Evolutionary conservation across 2,329 filamentous ascomycete genomes (phyloP).

Genomic region (Phaeosphaeria sp.): DNA sequence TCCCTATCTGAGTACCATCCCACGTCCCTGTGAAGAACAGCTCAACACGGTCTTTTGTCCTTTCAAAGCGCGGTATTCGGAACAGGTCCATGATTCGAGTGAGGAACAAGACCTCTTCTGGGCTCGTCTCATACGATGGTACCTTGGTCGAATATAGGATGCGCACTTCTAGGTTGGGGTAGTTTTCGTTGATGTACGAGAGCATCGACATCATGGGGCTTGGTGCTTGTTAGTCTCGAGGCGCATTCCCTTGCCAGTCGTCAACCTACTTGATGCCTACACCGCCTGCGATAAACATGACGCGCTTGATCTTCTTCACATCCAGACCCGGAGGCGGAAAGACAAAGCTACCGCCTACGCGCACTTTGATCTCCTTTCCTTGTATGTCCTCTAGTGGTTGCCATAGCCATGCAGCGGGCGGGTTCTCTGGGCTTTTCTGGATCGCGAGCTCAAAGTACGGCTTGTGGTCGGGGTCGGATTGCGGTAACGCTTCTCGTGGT

Average conservation of each 20-base stretch:
- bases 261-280: conserved; percentile 75
- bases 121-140: conserved; percentile 36
- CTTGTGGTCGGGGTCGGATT: conserved; percentile 23
- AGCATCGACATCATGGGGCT: conserved; percentile 78
- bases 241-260: not conserved
- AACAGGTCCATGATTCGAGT: conserved; percentile 42
- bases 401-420: conserved; percentile 80
- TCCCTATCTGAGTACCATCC: conserved; percentile 34
- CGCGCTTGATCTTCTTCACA: conserved; percentile 57
- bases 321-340: conserved; percentile 70
- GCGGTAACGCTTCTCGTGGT: conserved; percentile 61
- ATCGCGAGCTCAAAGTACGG: conserved; percentile 79
- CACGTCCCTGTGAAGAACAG: conserved; percentile 47
- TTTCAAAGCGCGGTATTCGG: conserved; percentile 32
- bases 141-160: conserved; percentile 69
- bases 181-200: conserved; percentile 61
- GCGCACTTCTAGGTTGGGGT: conserved; percentile 53
- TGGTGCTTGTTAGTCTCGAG: conserved; percentile 37
- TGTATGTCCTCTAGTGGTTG: conserved; percentile 60
- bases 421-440: conserved; percentile 73
- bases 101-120: conserved; percentile 44
- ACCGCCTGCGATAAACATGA: conserved; percentile 80
- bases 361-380: conserved; percentile 65
- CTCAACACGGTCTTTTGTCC: conserved; percentile 39
- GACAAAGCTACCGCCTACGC: conserved; percentile 81